Conservation (phyloP, 805 yeast genomes). For the Teunomyces lycoperdinae region DNA sequence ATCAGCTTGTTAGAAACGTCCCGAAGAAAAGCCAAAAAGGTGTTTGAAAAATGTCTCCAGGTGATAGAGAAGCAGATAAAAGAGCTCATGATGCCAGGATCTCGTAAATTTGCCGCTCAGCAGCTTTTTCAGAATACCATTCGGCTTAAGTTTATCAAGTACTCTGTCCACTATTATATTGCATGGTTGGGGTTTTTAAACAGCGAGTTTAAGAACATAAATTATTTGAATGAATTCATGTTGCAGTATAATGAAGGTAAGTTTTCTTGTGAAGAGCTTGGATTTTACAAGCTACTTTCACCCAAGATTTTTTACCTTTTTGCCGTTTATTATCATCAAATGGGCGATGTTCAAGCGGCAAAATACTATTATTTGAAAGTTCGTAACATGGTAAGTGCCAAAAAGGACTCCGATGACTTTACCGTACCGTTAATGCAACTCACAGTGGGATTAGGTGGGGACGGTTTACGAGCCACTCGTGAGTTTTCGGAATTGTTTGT, state of each 20-base stretch:
- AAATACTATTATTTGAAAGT: conserved; percentile 39
- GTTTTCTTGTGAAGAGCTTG: conserved; percentile 38
- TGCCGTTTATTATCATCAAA: conserved; percentile 38
- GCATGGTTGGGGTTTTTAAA: conserved; percentile 34
- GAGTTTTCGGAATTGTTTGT: conserved; percentile 27
- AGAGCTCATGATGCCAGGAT: conserved; percentile 6
- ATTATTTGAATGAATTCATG: conserved; percentile 31
- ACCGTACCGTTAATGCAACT: conserved; percentile 2
- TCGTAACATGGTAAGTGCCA: conserved; percentile 15
- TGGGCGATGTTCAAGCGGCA: conserved; percentile 35
- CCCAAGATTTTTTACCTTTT: conserved; percentile 39
- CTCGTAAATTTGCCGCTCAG: conserved; percentile 13
- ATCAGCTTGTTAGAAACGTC: conserved; percentile 36
- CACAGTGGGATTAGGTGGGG: conserved; percentile 24
- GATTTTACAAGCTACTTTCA: conserved; percentile 30
- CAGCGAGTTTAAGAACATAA: conserved; percentile 20
- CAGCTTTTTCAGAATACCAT: conserved; percentile 23
- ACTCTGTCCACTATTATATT: conserved; percentile 32
- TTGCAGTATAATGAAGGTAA: conserved; percentile 31
- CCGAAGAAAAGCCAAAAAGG: conserved; percentile 31
- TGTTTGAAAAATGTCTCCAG: conserved; percentile 35
- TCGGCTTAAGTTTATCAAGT: conserved; percentile 26
- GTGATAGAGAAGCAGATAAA: conserved; percentile 26
- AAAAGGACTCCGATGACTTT: neutral
- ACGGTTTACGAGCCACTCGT: conserved; percentile 14